Base-by-base conservation (phyloP, 2,329 filamentous ascomycete genomes). In the Huntiella abstrusa region DNA sequence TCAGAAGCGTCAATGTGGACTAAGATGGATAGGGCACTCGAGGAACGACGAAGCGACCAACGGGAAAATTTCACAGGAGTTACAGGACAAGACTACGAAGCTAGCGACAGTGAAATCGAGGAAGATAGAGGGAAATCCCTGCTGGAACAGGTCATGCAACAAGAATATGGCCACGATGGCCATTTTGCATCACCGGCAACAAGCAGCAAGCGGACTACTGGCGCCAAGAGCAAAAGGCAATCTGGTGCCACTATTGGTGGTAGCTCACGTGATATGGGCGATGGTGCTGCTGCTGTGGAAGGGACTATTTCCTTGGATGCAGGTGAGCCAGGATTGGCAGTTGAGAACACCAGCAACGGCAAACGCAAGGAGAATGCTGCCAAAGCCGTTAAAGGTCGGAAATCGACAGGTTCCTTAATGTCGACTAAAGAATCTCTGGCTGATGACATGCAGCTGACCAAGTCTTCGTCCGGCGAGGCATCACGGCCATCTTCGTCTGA, bases 21-120 rank as follows among this genome's bases (percentile, higher is more conserved):
- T 35, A 63, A 70, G 51, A 78, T 77, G 55, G 60, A 60, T 42
- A 60, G 59, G 35, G 64, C 72, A 38, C 56, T 79, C 43, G 60
- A 68, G 60, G 78, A 78, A 57, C 66, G 62, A 50, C 22, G 39
- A 44, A 16, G 28, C 35, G 39, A 33, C 28, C 19, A 43, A 11
- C 32, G 39, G n/a, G 22, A 39, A 32, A 39, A 38, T 43, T 43
- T 19, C 33, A 19, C 5, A 6, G 41, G 34, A 34, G 17, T 35
- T 28, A n/a, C 16, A 13, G n/a, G 13, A 7, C 5, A 19, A 13
- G 28, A 22, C 13, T 36, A 39, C 17, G 33, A 36, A 34, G 22
- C 33, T 22, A 33, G 37, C 40, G 33, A 35, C 32, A 36, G 39
- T 8, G 45, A 43, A 5, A 41, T 32, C 5, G 45, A 42, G 4